phyloP scores from a whole-genome alignment of 2,329 filamentous ascomycete genomes.

The Hymenoscyphus fraxineus region DNA sequence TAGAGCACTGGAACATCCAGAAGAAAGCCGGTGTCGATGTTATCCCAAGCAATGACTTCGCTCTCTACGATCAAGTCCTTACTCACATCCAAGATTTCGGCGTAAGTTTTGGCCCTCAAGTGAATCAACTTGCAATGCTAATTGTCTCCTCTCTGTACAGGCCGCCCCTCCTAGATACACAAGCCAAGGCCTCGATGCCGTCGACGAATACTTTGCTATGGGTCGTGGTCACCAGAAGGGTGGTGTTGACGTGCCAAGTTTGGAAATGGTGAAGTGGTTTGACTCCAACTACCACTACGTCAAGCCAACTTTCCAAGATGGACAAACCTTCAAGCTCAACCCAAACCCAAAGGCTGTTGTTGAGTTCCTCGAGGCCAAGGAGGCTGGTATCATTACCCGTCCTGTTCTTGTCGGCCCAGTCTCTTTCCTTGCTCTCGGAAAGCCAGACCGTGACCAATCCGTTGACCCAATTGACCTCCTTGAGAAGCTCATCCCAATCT shows the following conservation, averaged over 20 bases:
- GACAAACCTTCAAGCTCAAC: conserved; percentile 90
- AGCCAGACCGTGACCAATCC: conserved; percentile 92
- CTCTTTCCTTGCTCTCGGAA: conserved; percentile 95
- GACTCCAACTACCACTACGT: conserved; percentile 99
- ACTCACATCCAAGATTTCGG: conserved; percentile 98
- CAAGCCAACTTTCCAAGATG: conserved; percentile 96
- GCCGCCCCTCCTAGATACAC: conserved; percentile 91
- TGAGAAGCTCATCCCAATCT: conserved; percentile 88
- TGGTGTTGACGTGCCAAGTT: conserved; percentile 83
- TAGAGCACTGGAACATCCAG: conserved; percentile 99
- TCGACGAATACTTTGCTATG: conserved; percentile 99
- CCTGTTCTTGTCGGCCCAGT: conserved; percentile 94
- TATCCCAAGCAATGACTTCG: conserved; percentile 99
- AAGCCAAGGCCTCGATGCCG: conserved; percentile 76
- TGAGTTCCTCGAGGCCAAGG: conserved; percentile 97
- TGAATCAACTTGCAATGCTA: conserved; percentile 13
- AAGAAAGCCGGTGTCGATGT: conserved; percentile 96
- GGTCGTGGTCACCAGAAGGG: conserved; percentile 97
- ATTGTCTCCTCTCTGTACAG: conserved; percentile 41
- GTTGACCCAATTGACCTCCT: conserved; percentile 93
- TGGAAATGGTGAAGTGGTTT: conserved; percentile 99
- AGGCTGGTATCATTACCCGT: conserved; percentile 86
- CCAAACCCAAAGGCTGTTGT: conserved; percentile 86
- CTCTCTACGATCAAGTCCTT: conserved; percentile 96
- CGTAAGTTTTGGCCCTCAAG: conserved; percentile 50